Conservation (phyloP, 805 yeast species). For the Cyberlindnera suaveolens region DNA sequence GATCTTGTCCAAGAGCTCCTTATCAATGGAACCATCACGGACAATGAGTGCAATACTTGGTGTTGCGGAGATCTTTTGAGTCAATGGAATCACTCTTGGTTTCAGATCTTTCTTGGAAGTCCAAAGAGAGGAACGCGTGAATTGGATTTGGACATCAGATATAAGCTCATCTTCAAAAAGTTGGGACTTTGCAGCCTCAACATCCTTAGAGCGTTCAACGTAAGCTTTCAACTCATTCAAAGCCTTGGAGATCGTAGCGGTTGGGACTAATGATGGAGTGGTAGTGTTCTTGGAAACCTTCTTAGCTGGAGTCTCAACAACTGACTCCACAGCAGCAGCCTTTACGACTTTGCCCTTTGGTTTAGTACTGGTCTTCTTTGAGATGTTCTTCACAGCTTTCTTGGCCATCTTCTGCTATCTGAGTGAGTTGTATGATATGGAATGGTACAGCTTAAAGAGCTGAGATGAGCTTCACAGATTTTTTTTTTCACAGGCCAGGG, state of each 20-base stretch:
- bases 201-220: conserved; percentile 30
- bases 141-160: conserved; percentile 47
- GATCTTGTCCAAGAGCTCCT: conserved; percentile 22
- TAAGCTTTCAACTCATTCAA: conserved; percentile 62
- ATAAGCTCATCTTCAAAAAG: conserved; percentile 52
- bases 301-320: conserved; percentile 8
- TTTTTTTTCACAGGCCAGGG: not conserved
- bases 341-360: conserved; percentile 25
- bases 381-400: not conserved
- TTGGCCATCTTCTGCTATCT: not conserved
- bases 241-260: conserved; percentile 40
- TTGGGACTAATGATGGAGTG: conserved; percentile 19
- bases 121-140: conserved; percentile 61
- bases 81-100: conserved; percentile 29
- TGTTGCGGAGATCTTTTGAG: conserved; percentile 37
- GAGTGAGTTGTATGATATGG: not conserved
- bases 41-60: conserved; percentile 56
- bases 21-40: conserved; percentile 50
- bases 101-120: conserved; percentile 45
- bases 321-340: conserved; percentile 16
- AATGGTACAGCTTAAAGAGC: not conserved
- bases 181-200: conserved; percentile 30
- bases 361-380: conserved; percentile 17
- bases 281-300: not conserved
- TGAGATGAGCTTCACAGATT: conserved; percentile 1